Percentiles rank a stretch among this genome's conserved stretches.
These are phyloP conservation scores for Draba incana DNA, from an alignment of 345 rosid genomes.

Conservation along the genomic window DNA sequence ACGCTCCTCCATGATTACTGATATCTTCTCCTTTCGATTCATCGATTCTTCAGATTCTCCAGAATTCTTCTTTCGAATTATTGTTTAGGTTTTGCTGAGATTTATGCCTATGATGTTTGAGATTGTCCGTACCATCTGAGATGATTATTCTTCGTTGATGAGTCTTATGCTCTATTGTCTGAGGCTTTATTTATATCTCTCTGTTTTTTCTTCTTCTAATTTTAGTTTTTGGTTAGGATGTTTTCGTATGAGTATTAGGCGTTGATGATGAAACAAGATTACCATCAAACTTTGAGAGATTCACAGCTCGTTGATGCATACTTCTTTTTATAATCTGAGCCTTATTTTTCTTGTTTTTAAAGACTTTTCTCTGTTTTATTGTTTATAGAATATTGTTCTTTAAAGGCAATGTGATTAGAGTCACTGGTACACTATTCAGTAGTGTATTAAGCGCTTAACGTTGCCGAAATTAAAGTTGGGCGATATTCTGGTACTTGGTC, in stretches of 20 bases:
- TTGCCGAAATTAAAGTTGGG: constrained; percentile 33
- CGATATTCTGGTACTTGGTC: too few species aligned
- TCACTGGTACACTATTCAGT: constrained; percentile 59
- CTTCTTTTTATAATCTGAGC: constrained; percentile 43
- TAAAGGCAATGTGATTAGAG: constrained; percentile 61
- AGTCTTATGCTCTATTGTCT: constrained; percentile 21
- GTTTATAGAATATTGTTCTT: constrained; percentile 37
- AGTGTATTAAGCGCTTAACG: constrained; percentile 73
- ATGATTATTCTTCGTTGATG: constrained; percentile 40
- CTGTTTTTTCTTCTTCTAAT: neutral
- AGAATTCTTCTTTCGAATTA: neutral
- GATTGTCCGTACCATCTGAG: constrained; percentile 76
- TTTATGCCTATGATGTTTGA: constrained; percentile 49
- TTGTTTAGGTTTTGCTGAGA: neutral
- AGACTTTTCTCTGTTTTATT: neutral
- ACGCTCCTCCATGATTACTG: neutral
- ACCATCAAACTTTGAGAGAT: constrained; percentile 68
- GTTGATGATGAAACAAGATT: constrained; percentile 46
- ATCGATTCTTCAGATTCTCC: too few species aligned
- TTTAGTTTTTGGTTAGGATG: neutral
- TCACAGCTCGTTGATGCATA: constrained; percentile 46
- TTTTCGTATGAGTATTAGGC: constrained; percentile 20
- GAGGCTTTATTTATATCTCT: constrained; percentile 38
- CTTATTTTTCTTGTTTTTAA: neutral
- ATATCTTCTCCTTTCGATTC: neutral